A percentile compares a stretch with the other conserved stretches of the same genome.
Conservation (phyloP, 306 rosid species). For the Casuarina equisetifolia region DNA sequence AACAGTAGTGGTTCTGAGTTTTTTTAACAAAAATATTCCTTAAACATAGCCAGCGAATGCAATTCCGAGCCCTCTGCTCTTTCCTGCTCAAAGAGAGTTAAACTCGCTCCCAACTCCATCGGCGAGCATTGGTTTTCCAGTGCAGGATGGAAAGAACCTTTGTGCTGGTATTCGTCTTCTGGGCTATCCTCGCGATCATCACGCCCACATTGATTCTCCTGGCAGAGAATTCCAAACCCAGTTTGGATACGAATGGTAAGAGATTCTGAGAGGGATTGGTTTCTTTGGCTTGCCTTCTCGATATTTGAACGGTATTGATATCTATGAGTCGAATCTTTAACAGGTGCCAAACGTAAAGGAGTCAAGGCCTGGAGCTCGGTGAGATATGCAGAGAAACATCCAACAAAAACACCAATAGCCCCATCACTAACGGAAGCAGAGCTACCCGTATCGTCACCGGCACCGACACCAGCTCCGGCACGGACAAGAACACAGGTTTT, state of each 20-base stretch:
- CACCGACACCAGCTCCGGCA: constrained; percentile 27
- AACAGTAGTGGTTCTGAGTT: constrained; percentile 10
- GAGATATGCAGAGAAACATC: constrained; percentile 28
- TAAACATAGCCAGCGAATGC: constrained; percentile 67
- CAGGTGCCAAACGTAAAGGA: constrained; percentile 47
- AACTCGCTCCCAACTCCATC: constrained; percentile 2
- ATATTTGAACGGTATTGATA: background rate
- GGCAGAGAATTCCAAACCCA: constrained; percentile 64
- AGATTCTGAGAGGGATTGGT: background rate
- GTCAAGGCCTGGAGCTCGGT: constrained; percentile 51
- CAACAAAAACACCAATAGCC: constrained; percentile 15
- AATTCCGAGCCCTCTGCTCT: constrained; percentile 20
- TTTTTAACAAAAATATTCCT: constrained; percentile 24
- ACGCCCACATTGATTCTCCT: constrained; percentile 72
- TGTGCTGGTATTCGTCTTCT: constrained; percentile 69
- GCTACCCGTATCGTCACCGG: constrained; percentile 32
- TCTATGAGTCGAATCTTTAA: constrained; percentile 22
- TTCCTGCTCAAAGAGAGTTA: background rate
- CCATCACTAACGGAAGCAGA: constrained; percentile 18
- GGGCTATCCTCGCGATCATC: constrained; percentile 74
- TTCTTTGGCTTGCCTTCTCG: background rate
- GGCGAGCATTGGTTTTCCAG: background rate
- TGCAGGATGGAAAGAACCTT: constrained; percentile 73
- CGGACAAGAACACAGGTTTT: background rate
- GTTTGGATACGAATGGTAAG: constrained; percentile 31